Evolutionary conservation across 2,329 filamentous ascomycete genomes (phyloP), one percentile per base, ranked within the genome.

Genomic region (Dothideomycetes sp.): DNA sequence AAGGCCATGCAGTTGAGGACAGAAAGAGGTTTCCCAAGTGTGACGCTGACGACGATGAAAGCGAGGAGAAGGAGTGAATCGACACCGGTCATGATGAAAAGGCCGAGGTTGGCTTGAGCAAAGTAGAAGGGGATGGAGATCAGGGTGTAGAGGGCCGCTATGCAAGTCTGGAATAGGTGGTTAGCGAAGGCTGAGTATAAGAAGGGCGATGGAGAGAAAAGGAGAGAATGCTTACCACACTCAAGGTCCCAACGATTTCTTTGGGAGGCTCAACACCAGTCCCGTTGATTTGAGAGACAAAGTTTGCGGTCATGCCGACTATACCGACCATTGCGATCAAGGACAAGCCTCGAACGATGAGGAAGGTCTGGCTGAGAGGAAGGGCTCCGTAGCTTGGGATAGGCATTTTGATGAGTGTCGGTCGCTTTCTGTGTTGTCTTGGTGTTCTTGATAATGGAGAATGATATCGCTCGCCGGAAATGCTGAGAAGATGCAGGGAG

Each of bases 221-320:
- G n/a, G 12, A 30, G 13, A 13, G 17, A 15, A 4, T n/a, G 74
- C 84, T 56, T 74, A 94, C 87, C 50, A 94, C 76, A 46, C 76
- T 76, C 47, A 94, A 71, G 3, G 84, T 86, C 20, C 79, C 85
- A 20, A 94, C 74, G 16, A 95, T 69, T 33, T 87, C 77, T 37
- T 75, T 68, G 0, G 86, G 84, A 0, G 82, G 77, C 20, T 74
- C 69, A 41, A 80, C 73, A 47, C 79, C 72, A 16, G 70, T 73
- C 30, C 69, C 65, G 31, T 85, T 76, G 58, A 93, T 86, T 51
- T 84, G 73, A 17, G 78, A 71, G 53, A 94, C 80, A 62, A 94
- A 93, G 62, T 88, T 86, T 54, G 82, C 76, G 1, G 78, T 78
- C 59, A 94, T 76, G 32, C 86, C 85, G 49, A 94, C 81, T 50